Percentiles rank a stretch among this genome's conserved stretches.
Conservation (phyloP, 768 basidiomycete species). For the Suillus lakei region DNA sequence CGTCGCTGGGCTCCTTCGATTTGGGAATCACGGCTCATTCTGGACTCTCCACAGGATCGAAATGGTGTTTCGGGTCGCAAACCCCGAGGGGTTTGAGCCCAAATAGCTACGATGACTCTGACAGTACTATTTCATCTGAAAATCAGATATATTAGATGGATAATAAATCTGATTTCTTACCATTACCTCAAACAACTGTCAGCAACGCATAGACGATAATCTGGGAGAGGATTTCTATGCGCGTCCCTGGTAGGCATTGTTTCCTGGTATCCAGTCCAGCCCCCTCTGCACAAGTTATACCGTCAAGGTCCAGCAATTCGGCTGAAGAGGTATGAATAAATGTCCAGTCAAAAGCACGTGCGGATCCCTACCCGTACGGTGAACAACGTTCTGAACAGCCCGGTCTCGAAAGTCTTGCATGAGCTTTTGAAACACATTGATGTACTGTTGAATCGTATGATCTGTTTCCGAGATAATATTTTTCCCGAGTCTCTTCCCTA, state of each 20-base stretch:
- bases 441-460: background rate
- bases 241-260: slow-evolving; percentile 21
- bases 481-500: background rate
- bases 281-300: background rate
- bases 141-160: no score
- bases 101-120: no score
- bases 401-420: background rate
- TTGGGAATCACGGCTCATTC: background rate
- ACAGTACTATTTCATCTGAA: no score
- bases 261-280: slow-evolving; percentile 3
- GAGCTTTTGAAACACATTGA: background rate
- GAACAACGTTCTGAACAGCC: background rate
- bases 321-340: background rate
- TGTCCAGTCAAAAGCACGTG: background rate
- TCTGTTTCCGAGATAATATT: background rate
- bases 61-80: no score
- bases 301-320: background rate
- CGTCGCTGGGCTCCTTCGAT: no score
- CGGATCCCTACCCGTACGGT: background rate
- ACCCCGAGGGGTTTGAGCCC: no score
- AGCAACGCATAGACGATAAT: no score
- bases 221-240: slow-evolving; percentile 13
- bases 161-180: no score
- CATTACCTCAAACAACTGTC: no score
- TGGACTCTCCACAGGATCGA: no score